phyloP scores from a whole-genome alignment of 345 rosid species.

The Passiflora organensis region DNA sequence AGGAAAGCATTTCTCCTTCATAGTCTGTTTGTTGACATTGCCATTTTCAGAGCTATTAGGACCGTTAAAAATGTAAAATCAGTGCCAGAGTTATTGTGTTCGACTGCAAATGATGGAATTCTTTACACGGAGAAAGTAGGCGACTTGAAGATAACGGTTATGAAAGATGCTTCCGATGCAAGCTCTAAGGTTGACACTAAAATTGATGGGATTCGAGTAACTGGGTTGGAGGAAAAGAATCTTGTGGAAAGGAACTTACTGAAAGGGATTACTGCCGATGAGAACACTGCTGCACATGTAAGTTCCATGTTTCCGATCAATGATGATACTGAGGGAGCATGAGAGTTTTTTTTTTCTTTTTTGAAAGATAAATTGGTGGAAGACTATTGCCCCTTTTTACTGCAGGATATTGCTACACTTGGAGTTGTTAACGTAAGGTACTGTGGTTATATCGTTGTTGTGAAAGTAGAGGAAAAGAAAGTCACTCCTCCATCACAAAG shows the following conservation, averaged over 20 bases:
- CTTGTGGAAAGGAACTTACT: constrained; percentile 28
- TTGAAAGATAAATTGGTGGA: constrained; percentile 38
- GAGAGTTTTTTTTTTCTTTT: constrained; percentile 60
- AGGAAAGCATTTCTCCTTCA: constrained; percentile 32
- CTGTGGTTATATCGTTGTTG: constrained; percentile 28
- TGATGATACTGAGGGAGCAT: constrained; percentile 49
- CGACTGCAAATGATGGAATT: constrained; percentile 7
- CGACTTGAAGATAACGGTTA: constrained; percentile 18
- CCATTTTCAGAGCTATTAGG: constrained; percentile 28
- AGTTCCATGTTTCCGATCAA: constrained; percentile 20
- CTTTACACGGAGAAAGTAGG: constrained; percentile 22
- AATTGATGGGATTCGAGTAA: constrained; percentile 26
- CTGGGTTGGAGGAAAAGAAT: constrained; percentile 23
- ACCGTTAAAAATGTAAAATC: constrained; percentile 11
- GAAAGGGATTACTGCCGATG: constrained; percentile 33
- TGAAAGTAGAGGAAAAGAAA: constrained; percentile 26
- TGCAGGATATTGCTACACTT: constrained; percentile 32
- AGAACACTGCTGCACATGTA: constrained; percentile 31
- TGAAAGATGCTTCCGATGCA: constrained; percentile 25
- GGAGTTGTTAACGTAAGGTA: constrained; percentile 30
- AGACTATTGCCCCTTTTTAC: constrained; percentile 14
- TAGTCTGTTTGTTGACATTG: constrained; percentile 28
- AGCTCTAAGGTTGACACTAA: constrained; percentile 23
- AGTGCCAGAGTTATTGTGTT: no score
- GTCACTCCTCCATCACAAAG: constrained; percentile 21